Evolutionary conservation across 2,329 filamentous ascomycete genomes (phyloP).

Genomic region (Xylaria sp.): DNA sequence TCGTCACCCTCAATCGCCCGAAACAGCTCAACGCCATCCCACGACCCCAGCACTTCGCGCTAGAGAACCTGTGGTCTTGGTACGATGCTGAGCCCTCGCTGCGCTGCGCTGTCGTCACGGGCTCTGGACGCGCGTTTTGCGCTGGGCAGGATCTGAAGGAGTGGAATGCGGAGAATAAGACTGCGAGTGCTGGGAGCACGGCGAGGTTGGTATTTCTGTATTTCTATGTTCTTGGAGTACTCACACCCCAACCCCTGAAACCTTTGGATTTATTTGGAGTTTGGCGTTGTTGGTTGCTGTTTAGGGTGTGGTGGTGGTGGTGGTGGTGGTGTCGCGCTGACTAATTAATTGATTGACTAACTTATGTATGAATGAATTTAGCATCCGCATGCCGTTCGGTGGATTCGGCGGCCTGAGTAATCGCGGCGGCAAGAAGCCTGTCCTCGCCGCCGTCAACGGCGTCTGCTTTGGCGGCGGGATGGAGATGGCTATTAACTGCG

Average conservation of each 20-base stretch:
- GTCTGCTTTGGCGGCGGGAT: conserved; percentile 79
- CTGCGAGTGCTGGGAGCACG: conserved; percentile 7
- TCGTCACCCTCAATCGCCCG: conserved; percentile 70
- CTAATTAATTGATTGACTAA: not conserved
- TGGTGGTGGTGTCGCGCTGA: not conserved
- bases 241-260: no score
- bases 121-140: conserved; percentile 72
- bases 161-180: conserved; percentile 58
- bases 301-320: not conserved
- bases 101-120: conserved; percentile 72
- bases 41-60: conserved; percentile 59
- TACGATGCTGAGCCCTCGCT: conserved; percentile 71
- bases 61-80: conserved; percentile 66
- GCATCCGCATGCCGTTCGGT: conserved; percentile 52
- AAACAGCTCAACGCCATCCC: conserved; percentile 68
- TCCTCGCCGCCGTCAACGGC: conserved; percentile 82
- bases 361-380: not conserved
- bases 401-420: conserved; percentile 76
- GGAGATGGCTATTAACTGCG: conserved; percentile 79
- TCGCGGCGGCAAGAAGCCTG: conserved; percentile 75
- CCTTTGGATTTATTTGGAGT: not conserved
- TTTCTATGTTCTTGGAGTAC: no score
- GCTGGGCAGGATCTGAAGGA: conserved; percentile 76
- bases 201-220: conserved; percentile 11
- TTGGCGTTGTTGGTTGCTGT: not conserved